These are phyloP conservation scores for Sugiyamaella lignohabitans DNA, from an alignment of 805 yeast species.

Conservation along the genomic window DNA sequence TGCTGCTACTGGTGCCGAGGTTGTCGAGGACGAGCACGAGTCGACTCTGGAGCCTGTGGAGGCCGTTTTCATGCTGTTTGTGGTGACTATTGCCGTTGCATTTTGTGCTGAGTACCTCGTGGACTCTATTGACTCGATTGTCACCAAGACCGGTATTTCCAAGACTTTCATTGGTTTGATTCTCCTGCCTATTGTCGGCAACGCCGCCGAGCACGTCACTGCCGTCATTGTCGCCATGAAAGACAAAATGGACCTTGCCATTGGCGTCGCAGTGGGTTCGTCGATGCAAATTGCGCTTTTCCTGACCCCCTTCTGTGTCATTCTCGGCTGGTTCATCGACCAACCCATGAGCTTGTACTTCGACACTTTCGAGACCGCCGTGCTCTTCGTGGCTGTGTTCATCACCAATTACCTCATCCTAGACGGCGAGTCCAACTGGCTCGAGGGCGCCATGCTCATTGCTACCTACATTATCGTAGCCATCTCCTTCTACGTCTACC, in stretches of 20 bases:
- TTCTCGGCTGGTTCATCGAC: slow-evolving; percentile 86
- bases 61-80: slow-evolving; percentile 48
- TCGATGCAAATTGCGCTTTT: slow-evolving; percentile 92
- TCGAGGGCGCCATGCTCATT: slow-evolving; percentile 89
- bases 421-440: slow-evolving; percentile 95
- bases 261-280: slow-evolving; percentile 95
- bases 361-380: slow-evolving; percentile 89
- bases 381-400: slow-evolving; percentile 82
- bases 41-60: slow-evolving; percentile 45
- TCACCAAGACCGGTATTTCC: slow-evolving; percentile 74
- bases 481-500: slow-evolving; percentile 83
- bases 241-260: slow-evolving; percentile 95
- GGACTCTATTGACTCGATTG: slow-evolving; percentile 87
- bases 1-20: too few species aligned
- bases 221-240: slow-evolving; percentile 92
- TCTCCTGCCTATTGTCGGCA: slow-evolving; percentile 93
- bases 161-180: slow-evolving; percentile 94
- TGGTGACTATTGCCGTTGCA: slow-evolving; percentile 74
- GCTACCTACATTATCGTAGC: slow-evolving; percentile 84
- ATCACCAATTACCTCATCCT: slow-evolving; percentile 78
- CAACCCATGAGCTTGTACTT: slow-evolving; percentile 91
- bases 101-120: slow-evolving; percentile 91
- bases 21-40: slow-evolving; percentile 28
- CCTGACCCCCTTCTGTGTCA: slow-evolving; percentile 91
- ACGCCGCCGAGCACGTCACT: slow-evolving; percentile 98